Conservation (phyloP, 2,329 filamentous ascomycete genomes). For the Alternaria panax region DNA sequence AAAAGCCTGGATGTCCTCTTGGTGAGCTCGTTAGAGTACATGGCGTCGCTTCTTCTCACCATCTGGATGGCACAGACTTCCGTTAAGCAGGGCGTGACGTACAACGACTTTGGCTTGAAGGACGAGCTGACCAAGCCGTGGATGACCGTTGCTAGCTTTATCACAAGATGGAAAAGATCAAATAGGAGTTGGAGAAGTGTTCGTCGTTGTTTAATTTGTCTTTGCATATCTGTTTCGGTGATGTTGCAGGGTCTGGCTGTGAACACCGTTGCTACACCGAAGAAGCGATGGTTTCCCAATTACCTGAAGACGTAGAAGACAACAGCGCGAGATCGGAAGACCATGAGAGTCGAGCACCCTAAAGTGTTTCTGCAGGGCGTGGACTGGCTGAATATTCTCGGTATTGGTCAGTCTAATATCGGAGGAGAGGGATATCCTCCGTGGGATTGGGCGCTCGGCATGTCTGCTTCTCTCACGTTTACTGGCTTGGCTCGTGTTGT, state of each 20-base stretch:
- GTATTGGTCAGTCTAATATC: not conserved
- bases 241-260: slow-evolving; percentile 10
- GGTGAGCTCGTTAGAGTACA: slow-evolving; percentile 10
- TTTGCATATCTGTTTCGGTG: slow-evolving; percentile 11
- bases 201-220: slow-evolving; percentile 3
- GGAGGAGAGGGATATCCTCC: not conserved
- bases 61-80: slow-evolving; percentile 3
- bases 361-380: slow-evolving; percentile 1
- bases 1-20: slow-evolving; percentile 10
- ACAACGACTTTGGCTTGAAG: slow-evolving; percentile 10
- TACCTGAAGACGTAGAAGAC: not conserved
- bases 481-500: not conserved
- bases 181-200: slow-evolving; percentile 3
- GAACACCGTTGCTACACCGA: slow-evolving; percentile 11
- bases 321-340: not conserved
- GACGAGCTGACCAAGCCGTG: slow-evolving; percentile 15
- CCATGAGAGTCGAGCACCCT: slow-evolving; percentile 1
- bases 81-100: not conserved
- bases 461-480: slow-evolving; percentile 7
- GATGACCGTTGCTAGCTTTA: slow-evolving; percentile 9
- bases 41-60: not conserved
- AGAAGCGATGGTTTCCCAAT: slow-evolving; percentile 14
- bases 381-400: not conserved
- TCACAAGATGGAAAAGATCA: not conserved
- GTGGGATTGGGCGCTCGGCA: slow-evolving; percentile 2